These are phyloP conservation scores for Infundibulicybe gibba DNA, from an alignment of 768 basidiomycete genomes.

Conservation along the genomic window DNA sequence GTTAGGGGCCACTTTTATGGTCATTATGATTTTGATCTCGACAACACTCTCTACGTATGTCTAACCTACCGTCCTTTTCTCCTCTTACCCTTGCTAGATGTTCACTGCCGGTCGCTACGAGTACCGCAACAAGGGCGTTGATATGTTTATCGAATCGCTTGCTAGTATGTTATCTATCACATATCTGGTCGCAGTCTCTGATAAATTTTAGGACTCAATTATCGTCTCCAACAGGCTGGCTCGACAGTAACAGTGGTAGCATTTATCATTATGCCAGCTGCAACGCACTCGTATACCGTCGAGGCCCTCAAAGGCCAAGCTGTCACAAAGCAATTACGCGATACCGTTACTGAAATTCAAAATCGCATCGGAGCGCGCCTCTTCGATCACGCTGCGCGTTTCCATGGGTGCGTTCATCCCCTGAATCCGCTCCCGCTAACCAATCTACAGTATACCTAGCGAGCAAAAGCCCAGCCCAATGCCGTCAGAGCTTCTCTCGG, in stretches of 20 bases:
- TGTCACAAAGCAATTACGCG: slow-evolving; percentile 93
- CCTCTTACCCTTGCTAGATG: slow-evolving; percentile 48
- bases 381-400: slow-evolving; percentile 92
- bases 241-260: slow-evolving; percentile 88
- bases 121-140: slow-evolving; percentile 98
- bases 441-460: slow-evolving; percentile 25
- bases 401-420: slow-evolving; percentile 67
- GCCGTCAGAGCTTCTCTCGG: slow-evolving; percentile 74
- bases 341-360: slow-evolving; percentile 95
- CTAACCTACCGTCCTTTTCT: neutral
- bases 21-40: slow-evolving; percentile 93
- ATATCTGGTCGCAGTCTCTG: slow-evolving; percentile 1
- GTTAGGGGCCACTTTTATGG: slow-evolving; percentile 98
- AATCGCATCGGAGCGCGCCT: slow-evolving; percentile 87
- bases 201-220: slow-evolving; percentile 39
- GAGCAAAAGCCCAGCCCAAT: slow-evolving; percentile 75
- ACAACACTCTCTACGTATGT: slow-evolving; percentile 82
- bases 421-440: neutral
- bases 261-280: slow-evolving; percentile 98
- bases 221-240: slow-evolving; percentile 49
- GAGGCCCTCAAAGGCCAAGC: slow-evolving; percentile 96
- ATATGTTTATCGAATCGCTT: slow-evolving; percentile 98
- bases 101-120: slow-evolving; percentile 99
- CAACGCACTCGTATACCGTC: slow-evolving; percentile 94
- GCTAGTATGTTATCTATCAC: slow-evolving; percentile 54